Evolutionary conservation across 805 yeast species (phyloP).

Genomic region (Candida ulmi): DNA sequence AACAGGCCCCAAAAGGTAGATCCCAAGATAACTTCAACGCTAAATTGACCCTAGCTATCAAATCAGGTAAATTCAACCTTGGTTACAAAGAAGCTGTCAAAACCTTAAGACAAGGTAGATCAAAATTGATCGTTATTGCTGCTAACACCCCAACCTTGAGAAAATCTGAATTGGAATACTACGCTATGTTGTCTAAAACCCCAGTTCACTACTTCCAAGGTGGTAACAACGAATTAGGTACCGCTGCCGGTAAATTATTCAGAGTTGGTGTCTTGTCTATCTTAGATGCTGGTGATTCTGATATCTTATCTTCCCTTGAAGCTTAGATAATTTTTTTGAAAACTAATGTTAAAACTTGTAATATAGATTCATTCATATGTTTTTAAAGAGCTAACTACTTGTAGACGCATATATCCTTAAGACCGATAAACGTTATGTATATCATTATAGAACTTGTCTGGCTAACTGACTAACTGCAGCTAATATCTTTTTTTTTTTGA

Average conservation of each 20-base stretch:
- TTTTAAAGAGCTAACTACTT: neutral
- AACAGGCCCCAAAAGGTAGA: slow-evolving; percentile 91
- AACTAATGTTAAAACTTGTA: neutral
- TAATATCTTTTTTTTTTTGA: too few species aligned
- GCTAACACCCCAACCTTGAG: slow-evolving; percentile 99
- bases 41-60: slow-evolving; percentile 62
- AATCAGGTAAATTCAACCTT: slow-evolving; percentile 30
- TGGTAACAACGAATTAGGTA: slow-evolving; percentile 99
- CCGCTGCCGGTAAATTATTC: slow-evolving; percentile 99
- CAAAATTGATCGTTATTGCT: slow-evolving; percentile 96
- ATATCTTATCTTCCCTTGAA: slow-evolving; percentile 67
- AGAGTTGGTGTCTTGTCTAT: slow-evolving; percentile 97
- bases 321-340: slow-evolving; percentile 9
- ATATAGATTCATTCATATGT: slow-evolving; percentile 1
- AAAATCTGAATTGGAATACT: slow-evolving; percentile 99
- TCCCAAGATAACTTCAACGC: slow-evolving; percentile 92
- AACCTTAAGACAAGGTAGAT: slow-evolving; percentile 98
- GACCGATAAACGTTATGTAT: too few species aligned
- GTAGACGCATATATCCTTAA: too few species aligned
- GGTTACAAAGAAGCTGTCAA: slow-evolving; percentile 97
- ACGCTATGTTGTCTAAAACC: slow-evolving; percentile 99
- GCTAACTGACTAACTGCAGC: too few species aligned
- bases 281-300: slow-evolving; percentile 99
- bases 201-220: slow-evolving; percentile 97
- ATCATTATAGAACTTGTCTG: too few species aligned